Percentiles rank a stretch among this genome's conserved stretches.
phyloP scores from a whole-genome alignment of 805 yeast genomes.

The Candida coquimbonensis region DNA sequence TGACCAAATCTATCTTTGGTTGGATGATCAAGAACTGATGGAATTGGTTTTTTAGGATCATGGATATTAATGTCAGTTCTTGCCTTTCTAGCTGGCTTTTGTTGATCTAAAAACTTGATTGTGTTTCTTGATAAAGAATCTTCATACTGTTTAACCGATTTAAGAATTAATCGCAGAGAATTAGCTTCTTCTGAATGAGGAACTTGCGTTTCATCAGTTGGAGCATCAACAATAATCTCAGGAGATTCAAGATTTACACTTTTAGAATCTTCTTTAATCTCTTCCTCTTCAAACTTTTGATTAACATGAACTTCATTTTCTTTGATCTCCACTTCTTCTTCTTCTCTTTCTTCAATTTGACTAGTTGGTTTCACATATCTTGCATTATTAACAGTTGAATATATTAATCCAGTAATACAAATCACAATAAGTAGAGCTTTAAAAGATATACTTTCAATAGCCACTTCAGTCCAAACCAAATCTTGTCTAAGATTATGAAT shows the following conservation, averaged over 20 bases:
- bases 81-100: slow-evolving; percentile 6
- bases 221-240: too few relatives aligned
- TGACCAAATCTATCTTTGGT: slow-evolving; percentile 31
- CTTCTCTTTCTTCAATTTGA: too few relatives aligned
- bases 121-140: background rate
- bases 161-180: background rate
- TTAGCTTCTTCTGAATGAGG: background rate
- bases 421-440: background rate
- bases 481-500: background rate
- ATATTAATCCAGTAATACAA: background rate
- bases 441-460: background rate
- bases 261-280: too few relatives aligned
- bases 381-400: background rate
- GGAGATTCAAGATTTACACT: too few relatives aligned
- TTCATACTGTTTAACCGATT: background rate
- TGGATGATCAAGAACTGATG: slow-evolving; percentile 19
- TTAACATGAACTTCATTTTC: too few relatives aligned
- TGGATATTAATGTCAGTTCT: slow-evolving; percentile 18
- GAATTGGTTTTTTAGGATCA: slow-evolving; percentile 16
- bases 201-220: too few relatives aligned
- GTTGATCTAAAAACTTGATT: too few relatives aligned
- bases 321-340: too few relatives aligned
- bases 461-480: background rate
- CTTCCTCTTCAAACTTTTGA: too few relatives aligned
- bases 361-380: background rate